Conservation (phyloP, 2,329 filamentous ascomycete species). For the Samsoniella hepiali region DNA sequence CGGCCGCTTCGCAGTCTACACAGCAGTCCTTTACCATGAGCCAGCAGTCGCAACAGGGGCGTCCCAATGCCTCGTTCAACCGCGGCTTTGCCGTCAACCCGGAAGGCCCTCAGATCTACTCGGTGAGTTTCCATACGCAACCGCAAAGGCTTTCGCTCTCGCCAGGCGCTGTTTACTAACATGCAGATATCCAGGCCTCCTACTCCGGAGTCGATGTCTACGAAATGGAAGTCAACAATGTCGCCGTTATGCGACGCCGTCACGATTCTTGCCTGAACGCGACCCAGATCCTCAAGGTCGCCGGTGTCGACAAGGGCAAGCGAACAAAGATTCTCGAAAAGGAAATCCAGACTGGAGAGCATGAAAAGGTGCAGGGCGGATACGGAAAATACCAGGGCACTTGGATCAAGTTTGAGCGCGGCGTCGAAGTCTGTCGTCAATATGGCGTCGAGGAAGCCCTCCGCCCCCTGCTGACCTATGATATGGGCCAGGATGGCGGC, state of each 20-base stretch:
- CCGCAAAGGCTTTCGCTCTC: background rate
- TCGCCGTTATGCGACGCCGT: conserved; percentile 93
- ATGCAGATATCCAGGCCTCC: conserved; percentile 56
- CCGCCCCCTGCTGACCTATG: conserved; percentile 72
- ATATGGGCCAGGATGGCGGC: conserved; percentile 73
- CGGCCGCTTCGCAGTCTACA: conserved; percentile 49
- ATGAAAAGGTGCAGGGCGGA: conserved; percentile 97
- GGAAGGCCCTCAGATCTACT: conserved; percentile 59
- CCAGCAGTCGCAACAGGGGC: conserved; percentile 47
- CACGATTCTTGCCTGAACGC: conserved; percentile 97
- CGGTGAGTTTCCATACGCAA: conserved; percentile 40
- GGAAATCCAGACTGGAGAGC: conserved; percentile 91
- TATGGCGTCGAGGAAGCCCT: conserved; percentile 75
- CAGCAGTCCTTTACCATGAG: conserved; percentile 58
- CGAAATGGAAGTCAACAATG: conserved; percentile 93
- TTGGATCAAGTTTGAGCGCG: conserved; percentile 93
- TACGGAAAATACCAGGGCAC: conserved; percentile 99
- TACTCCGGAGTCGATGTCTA: conserved; percentile 97
- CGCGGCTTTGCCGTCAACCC: conserved; percentile 32
- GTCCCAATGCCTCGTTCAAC: conserved; percentile 35
- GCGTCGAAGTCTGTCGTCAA: conserved; percentile 83
- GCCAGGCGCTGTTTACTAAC: conserved; percentile 9
- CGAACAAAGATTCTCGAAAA: conserved; percentile 97
- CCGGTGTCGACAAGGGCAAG: conserved; percentile 95
- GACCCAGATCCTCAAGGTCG: conserved; percentile 96